Evolutionary conservation across 1,284 basidiomycete species (phyloP).

Genomic region (Austroboletus novae-zelandiae): DNA sequence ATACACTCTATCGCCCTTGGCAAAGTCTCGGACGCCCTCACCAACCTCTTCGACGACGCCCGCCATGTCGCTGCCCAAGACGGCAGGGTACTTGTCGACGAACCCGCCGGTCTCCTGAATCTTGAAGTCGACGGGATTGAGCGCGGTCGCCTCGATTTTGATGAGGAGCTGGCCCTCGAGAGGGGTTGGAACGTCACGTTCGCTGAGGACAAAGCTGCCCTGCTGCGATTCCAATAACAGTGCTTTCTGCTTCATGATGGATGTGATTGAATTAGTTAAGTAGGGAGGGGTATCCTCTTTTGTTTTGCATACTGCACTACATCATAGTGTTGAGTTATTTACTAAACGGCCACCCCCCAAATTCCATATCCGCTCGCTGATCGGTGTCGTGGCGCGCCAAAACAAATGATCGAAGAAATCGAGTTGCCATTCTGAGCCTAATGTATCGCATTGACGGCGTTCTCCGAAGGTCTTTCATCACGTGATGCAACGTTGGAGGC

Average conservation of each 20-base stretch:
- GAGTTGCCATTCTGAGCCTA: slow-evolving; percentile 29
- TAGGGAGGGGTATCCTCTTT: background rate
- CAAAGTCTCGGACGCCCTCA: slow-evolving; percentile 31
- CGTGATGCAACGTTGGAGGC: slow-evolving; percentile 13
- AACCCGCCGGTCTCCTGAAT: slow-evolving; percentile 24
- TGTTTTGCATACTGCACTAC: slow-evolving; percentile 12
- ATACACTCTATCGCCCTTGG: slow-evolving; percentile 43
- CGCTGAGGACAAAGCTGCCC: slow-evolving; percentile 19
- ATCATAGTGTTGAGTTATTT: slow-evolving; percentile 23
- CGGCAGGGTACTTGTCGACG: slow-evolving; percentile 31
- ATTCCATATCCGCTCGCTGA: slow-evolving; percentile 24
- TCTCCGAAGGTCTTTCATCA: slow-evolving; percentile 26
- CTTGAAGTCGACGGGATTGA: slow-evolving; percentile 54
- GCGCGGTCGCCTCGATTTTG: slow-evolving; percentile 38
- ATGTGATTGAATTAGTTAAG: slow-evolving; percentile 11
- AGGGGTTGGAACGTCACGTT: slow-evolving; percentile 35
- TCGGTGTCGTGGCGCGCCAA: slow-evolving; percentile 29
- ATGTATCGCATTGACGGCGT: slow-evolving; percentile 31
- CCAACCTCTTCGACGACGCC: slow-evolving; percentile 45
- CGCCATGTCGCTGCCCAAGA: slow-evolving; percentile 46
- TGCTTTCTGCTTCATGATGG: slow-evolving; percentile 26
- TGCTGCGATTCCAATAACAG: slow-evolving; percentile 25
- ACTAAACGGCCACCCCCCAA: slow-evolving; percentile 30
- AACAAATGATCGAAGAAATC: slow-evolving; percentile 29
- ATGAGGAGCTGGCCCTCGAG: slow-evolving; percentile 43